Percentiles rank a stretch among this genome's conserved stretches.
phyloP scores from a whole-genome alignment of 1,284 basidiomycete genomes.

The Fomitopsis betulina region DNA sequence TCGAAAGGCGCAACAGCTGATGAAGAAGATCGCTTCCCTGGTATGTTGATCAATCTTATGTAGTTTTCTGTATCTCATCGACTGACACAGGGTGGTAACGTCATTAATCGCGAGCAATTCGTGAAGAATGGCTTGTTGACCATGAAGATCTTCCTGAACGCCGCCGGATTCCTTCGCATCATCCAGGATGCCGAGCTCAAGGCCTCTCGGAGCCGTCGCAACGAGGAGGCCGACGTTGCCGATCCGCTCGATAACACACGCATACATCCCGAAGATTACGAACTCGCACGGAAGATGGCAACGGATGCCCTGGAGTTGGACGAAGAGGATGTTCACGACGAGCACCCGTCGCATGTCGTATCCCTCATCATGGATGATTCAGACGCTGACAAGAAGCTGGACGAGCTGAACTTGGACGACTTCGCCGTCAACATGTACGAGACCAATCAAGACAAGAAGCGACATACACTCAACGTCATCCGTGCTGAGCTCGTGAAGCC shows the following conservation, averaged over 20 bases:
- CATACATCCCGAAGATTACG: conserved; percentile 98
- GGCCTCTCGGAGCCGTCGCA: conserved; percentile 60
- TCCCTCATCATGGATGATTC: conserved; percentile 81
- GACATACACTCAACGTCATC: conserved; percentile 85
- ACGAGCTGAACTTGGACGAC: conserved; percentile 93
- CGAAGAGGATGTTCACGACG: conserved; percentile 89
- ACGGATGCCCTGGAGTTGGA: conserved; percentile 95
- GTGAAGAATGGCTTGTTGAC: conserved; percentile 77
- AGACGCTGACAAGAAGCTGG: conserved; percentile 79
- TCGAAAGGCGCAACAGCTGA: conserved; percentile 85
- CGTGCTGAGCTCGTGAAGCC: conserved; percentile 86
- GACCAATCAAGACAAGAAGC: conserved; percentile 81
- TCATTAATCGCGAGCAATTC: conserved; percentile 83
- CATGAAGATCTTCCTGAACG: conserved; percentile 87
- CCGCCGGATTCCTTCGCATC: conserved; percentile 88
- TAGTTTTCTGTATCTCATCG: conserved; percentile 9
- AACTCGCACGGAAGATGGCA: conserved; percentile 97
- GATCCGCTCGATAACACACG: conserved; percentile 95
- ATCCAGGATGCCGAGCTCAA: conserved; percentile 56
- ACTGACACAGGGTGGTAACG: conserved; percentile 65
- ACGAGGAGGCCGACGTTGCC: conserved; percentile 63
- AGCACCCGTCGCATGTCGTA: conserved; percentile 87
- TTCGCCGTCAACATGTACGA: conserved; percentile 92
- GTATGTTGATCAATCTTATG: conserved; percentile 37
- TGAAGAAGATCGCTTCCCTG: conserved; percentile 76